Conservation (phyloP, 75 land plant genomes). For the Ceratopteris richardii region DNA sequence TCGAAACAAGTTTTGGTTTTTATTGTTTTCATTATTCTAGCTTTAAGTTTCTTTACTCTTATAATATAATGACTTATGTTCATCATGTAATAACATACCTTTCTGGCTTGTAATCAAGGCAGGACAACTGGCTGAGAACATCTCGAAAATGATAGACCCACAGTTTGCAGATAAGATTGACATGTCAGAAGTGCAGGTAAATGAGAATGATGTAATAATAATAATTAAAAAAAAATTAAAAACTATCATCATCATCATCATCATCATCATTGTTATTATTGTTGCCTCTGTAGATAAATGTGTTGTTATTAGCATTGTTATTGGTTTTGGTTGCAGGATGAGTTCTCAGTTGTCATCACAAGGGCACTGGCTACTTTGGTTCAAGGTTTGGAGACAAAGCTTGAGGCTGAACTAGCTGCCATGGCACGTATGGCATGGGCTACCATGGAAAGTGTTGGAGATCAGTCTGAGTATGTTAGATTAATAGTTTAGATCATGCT, state of each 20-base stretch:
- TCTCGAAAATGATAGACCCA: constrained; percentile 81
- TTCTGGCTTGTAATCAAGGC: constrained; percentile 35
- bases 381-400: constrained; percentile 86
- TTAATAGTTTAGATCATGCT: no score
- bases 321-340: constrained; percentile 87
- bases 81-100: no score
- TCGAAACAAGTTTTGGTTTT: no score
- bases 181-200: constrained; percentile 97
- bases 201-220: no score
- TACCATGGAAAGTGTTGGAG: constrained; percentile 97
- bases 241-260: neutral
- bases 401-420: constrained; percentile 88
- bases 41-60: no score
- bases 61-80: no score
- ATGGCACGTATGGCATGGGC: constrained; percentile 99
- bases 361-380: constrained; percentile 87
- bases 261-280: no score
- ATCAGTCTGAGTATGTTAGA: constrained; percentile 83
- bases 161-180: constrained; percentile 75
- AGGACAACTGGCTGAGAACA: constrained; percentile 92
- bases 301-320: no score
- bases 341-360: constrained; percentile 94
- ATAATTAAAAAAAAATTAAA: neutral
- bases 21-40: no score
- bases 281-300: no score